Evolutionary conservation across 345 rosid species (phyloP).

Genomic region (Arabis hirsuta): DNA sequence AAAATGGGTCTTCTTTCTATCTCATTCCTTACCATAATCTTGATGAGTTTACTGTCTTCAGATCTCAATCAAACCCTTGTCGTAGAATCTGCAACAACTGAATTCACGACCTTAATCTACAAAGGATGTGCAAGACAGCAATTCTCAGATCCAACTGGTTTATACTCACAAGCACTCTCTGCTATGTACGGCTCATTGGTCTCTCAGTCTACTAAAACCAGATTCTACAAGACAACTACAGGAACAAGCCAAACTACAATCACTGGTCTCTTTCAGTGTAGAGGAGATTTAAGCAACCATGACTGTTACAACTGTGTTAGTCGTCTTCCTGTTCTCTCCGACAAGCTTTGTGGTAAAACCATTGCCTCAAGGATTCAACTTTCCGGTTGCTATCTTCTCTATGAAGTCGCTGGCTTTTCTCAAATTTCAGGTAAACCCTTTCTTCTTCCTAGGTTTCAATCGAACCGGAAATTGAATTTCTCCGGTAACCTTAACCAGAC

Average conservation of each 20-base stretch:
- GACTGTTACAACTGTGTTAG: slow-evolving; percentile 96
- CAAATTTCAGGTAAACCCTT: slow-evolving; percentile 59
- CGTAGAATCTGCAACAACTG: slow-evolving; percentile 61
- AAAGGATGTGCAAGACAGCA: slow-evolving; percentile 86
- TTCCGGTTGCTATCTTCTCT: slow-evolving; percentile 81
- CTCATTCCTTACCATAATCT: slow-evolving; percentile 44
- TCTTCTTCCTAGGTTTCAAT: not conserved
- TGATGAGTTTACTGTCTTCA: slow-evolving; percentile 37
- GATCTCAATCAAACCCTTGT: slow-evolving; percentile 37
- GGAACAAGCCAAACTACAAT: slow-evolving; percentile 76
- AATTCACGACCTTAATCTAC: slow-evolving; percentile 74
- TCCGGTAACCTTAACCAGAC: not conserved
- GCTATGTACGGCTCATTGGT: slow-evolving; percentile 83
- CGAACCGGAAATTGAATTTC: slow-evolving; percentile 15
- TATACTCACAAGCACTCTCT: slow-evolving; percentile 87
- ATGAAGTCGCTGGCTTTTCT: slow-evolving; percentile 81
- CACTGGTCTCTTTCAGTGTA: slow-evolving; percentile 89
- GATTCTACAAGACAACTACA: slow-evolving; percentile 81
- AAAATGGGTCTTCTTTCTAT: slow-evolving; percentile 43
- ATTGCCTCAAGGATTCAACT: slow-evolving; percentile 87
- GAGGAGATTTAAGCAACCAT: slow-evolving; percentile 76
- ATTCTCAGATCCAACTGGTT: slow-evolving; percentile 83
- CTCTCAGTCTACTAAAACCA: slow-evolving; percentile 76
- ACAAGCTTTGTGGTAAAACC: slow-evolving; percentile 76
- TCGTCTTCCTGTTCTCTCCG: slow-evolving; percentile 72